Percentiles rank a stretch among this genome's conserved stretches.
Conservation (phyloP, 2,329 filamentous ascomycete species). For the Aspergillus tubingensis region DNA sequence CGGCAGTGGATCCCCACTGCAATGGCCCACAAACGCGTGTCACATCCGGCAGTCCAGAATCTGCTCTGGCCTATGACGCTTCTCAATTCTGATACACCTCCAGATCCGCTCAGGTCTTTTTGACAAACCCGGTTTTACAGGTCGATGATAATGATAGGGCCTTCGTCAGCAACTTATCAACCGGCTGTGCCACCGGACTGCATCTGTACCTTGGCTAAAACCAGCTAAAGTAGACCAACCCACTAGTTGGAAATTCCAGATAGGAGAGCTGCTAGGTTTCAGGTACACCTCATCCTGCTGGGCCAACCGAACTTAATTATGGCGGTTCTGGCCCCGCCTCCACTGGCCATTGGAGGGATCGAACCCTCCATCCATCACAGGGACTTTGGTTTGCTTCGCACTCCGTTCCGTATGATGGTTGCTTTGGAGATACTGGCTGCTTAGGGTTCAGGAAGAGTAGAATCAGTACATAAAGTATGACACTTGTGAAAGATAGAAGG, state of each 20-base stretch:
- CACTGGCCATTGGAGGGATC: slow-evolving; percentile 4
- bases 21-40: slow-evolving; percentile 39
- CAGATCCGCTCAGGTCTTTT: not conserved
- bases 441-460: not conserved
- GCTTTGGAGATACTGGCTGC: no score
- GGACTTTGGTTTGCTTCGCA: not conserved
- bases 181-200: not conserved
- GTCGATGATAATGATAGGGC: slow-evolving; percentile 6
- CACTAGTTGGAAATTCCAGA: not conserved
- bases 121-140: not conserved
- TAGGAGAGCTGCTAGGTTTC: slow-evolving; percentile 16
- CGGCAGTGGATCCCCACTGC: slow-evolving; percentile 9
- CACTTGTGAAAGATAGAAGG: not conserved
- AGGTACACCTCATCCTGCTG: slow-evolving; percentile 15
- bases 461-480: not conserved
- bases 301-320: slow-evolving; percentile 3
- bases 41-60: slow-evolving; percentile 19
- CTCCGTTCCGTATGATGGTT: not conserved
- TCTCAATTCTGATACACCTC: slow-evolving; percentile 8
- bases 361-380: not conserved
- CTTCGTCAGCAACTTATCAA: not conserved
- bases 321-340: slow-evolving; percentile 17
- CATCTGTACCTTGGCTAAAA: not conserved
- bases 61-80: slow-evolving; percentile 2
- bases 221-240: not conserved